Evolutionary conservation across 257 asterid genomes (phyloP), one percentile per base, ranked within the genome.

Genomic region (Primulina tabacum): DNA sequence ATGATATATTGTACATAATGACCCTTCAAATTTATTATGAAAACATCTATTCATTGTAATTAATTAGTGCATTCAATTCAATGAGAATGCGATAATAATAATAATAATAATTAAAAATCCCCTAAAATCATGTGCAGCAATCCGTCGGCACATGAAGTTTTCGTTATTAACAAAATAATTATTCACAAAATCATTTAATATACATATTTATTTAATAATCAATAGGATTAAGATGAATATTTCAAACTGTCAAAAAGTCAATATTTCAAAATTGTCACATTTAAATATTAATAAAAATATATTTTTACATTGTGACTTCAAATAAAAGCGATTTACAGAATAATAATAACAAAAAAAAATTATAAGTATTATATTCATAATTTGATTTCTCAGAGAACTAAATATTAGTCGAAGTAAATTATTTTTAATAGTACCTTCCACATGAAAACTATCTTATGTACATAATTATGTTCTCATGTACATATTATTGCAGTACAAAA

Each of bases 111-210:
- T 60, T 68, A 32, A 53, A 65, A 57, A 63, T 61, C 20, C 71
- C 64, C 58, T 62, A 71, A 70, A 57, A 37, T 75, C 82, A 76
- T 76, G 86, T 76, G 81, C 81, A 29, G 62, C 67, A 28, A 28
- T 28, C 58, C 63, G 81, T 78, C 76, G 83, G 72, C 83, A 71
- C 77, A 72, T 70, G 73, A 62, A 33, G 63, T 62, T 74, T 73
- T 62, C 69, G 60, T 60, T 53, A 66, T 75, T 62, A 73, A 35
- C 69, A 12, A 60, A 67, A 70, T 70, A 3, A 75, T 69, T 76
- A 57, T 20, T 65, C 74, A 74, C 70, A 37, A 72, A 79, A 68
- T 64, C 10, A 26, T 61, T 12, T 55, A 4, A 60, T 70, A 61
- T 64, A 76, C 71, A 76, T 69, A 79, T 63, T 64, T 1, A 32